Evolutionary conservation across 139 green algal species (phyloP), one percentile per base, ranked within the genome.

Genomic region (Parachlorella kessleri): DNA sequence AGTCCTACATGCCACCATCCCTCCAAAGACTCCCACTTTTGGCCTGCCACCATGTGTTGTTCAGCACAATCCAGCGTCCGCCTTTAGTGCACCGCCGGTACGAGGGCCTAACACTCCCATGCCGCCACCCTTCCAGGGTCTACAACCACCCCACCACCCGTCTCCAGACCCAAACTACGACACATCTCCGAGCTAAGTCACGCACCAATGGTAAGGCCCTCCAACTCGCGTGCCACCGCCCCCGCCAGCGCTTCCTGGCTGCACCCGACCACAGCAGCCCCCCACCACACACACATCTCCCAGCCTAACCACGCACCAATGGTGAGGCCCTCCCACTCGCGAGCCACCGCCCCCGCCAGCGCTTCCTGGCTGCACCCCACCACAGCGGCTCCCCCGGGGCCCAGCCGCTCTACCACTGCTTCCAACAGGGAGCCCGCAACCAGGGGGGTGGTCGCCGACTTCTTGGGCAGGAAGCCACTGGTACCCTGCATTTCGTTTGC

Each of bases 141-240:
- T n/a, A n/a, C n/a, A n/a, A n/a, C n/a, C n/a, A n/a, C n/a, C n/a
- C n/a, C n/a, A n/a, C n/a, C n/a, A n/a, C n/a, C n/a, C n/a, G n/a
- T n/a, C n/a, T n/a, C n/a, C n/a, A n/a, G n/a, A n/a, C n/a, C n/a
- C n/a, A n/a, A n/a, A n/a, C n/a, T n/a, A n/a, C n/a, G n/a, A n/a
- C n/a, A n/a, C n/a, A n/a, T n/a, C n/a, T n/a, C n/a, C n/a, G n/a
- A n/a, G n/a, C n/a, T 35, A 72, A 30, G 6, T 33, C 6, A 8
- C 74, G 40, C 66, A 78, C 81, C 84, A 10, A 98, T 90, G 14
- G 84, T 91, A 6, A 96, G 64, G 1, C 89, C 93, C 10, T 91
- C 84, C 55, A 72, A 86, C 66, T 94, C 89, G 21, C 72, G 67
- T n/a, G 77, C 75, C 41, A 77, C 73, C 1, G 72, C 66, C 0